phyloP scores from a whole-genome alignment of 306 rosid genomes.

The Pachyrhizus erosus region DNA sequence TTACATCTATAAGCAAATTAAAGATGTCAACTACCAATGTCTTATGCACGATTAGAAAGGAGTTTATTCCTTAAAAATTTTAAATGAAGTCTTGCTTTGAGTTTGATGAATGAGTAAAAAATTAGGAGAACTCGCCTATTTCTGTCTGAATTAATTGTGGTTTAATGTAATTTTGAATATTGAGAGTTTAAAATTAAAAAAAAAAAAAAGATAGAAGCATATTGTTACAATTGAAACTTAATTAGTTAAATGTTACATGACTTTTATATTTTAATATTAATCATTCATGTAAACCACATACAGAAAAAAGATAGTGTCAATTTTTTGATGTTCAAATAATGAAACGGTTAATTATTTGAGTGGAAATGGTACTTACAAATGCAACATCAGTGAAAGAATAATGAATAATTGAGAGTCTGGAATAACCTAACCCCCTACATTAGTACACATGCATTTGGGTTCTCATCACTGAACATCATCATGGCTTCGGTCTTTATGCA shows the following conservation, averaged over 20 bases:
- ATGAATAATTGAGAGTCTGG: neutral
- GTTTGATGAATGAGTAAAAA: neutral
- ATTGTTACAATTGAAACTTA: no score
- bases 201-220: no score
- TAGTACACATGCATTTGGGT: conserved; percentile 76
- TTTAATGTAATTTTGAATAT: neutral
- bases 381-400: neutral
- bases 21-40: neutral
- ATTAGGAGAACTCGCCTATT: neutral
- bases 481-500: conserved; percentile 51
- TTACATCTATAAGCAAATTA: neutral
- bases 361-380: no score
- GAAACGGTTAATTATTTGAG: no score
- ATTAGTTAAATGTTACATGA: no score
- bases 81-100: neutral
- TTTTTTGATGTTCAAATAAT: no score
- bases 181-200: no score
- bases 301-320: no score
- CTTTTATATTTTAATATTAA: no score
- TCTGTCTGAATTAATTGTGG: neutral
- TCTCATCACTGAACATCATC: conserved; percentile 78
- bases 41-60: neutral
- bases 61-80: no score
- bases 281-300: no score
- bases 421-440: conserved; percentile 48